phyloP scores from a whole-genome alignment of 225 moss, liverwort and hornwort species.

The Thuidium tamariscinum region DNA sequence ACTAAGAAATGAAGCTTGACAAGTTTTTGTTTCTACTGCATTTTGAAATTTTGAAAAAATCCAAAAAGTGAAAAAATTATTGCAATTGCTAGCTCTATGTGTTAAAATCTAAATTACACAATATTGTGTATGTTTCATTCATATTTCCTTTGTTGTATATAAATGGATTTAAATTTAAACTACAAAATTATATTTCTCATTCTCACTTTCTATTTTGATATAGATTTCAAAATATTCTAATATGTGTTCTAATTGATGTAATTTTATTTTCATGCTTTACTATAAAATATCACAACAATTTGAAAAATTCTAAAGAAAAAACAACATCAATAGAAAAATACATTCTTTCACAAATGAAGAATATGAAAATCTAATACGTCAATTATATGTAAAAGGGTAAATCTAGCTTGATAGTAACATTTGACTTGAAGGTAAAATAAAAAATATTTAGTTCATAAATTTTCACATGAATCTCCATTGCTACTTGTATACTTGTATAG shows the following conservation, averaged over 20 bases:
- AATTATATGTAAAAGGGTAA: not conserved
- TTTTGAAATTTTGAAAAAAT: not conserved
- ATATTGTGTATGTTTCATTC: not conserved
- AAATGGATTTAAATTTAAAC: not conserved
- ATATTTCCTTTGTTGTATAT: rapidly evolving
- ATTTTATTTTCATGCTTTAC: not conserved
- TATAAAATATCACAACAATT: not conserved
- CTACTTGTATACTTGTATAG: too few relatives aligned
- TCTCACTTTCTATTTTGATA: not conserved
- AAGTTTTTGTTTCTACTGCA: not conserved
- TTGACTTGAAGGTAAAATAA: not conserved
- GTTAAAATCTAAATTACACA: not conserved
- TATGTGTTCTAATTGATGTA: not conserved
- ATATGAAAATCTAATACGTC: not conserved
- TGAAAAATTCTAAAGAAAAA: not conserved
- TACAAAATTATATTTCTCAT: not conserved
- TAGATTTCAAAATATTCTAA: not conserved
- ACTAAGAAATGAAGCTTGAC: not conserved
- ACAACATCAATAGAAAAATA: too few relatives aligned
- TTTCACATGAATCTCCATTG: not conserved
- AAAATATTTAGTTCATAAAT: not conserved
- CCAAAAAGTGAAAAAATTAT: not conserved
- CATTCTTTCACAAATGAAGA: not conserved
- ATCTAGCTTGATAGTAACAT: not conserved
- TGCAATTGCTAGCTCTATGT: not conserved